phyloP scores from a whole-genome alignment of 305 asterid species.

The Rubia peregrina region DNA sequence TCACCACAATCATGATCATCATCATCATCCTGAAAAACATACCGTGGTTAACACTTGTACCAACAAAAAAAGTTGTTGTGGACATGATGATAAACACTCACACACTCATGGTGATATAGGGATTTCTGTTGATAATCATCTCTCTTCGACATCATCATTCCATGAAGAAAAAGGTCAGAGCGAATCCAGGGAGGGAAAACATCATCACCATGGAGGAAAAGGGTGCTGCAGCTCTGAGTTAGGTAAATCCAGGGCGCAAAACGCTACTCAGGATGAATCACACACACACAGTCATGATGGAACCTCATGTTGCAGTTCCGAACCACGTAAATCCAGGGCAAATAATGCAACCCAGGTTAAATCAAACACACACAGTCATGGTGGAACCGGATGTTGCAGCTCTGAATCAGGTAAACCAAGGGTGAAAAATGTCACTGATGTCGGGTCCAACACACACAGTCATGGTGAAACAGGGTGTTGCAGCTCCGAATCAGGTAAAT shows the following conservation, averaged over 20 bases:
- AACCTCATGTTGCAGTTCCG: background rate
- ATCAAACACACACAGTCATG: background rate
- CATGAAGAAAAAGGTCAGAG: background rate
- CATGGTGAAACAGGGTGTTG: background rate
- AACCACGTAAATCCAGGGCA: background rate
- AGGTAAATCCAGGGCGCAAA: background rate
- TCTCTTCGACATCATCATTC: background rate
- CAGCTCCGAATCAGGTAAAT: background rate
- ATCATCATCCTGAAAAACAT: slow-evolving; percentile 1
- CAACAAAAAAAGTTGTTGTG: slow-evolving; percentile 12
- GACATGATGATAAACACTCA: slow-evolving; percentile 6
- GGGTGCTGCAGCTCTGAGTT: background rate
- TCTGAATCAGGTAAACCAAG: background rate
- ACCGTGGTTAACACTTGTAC: slow-evolving; percentile 14
- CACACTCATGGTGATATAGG: slow-evolving; percentile 6
- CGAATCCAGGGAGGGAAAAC: background rate
- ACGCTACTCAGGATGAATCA: background rate
- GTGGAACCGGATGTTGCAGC: background rate
- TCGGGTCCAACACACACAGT: background rate
- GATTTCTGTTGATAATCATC: background rate
- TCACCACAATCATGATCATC: slow-evolving; percentile 13
- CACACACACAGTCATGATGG: background rate
- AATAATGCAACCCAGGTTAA: background rate
- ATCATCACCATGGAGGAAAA: background rate
- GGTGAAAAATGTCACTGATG: background rate